Evolutionary conservation across 805 yeast species (phyloP), one percentile per base, ranked within the genome.

Genomic region (Wickerhamomyces alni): DNA sequence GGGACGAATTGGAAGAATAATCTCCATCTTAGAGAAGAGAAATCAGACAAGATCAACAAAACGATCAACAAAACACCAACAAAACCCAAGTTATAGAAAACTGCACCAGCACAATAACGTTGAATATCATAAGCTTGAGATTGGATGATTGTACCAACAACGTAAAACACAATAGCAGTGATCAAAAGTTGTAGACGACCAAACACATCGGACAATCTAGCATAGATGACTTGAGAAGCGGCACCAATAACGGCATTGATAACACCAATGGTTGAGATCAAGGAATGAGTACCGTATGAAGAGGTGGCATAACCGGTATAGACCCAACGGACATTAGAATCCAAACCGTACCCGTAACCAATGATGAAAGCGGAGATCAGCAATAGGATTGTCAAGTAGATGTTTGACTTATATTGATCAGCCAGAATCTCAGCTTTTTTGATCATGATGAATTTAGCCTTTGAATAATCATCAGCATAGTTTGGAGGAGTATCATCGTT

Each of bases 1-100:
- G 89, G 87, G 28, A 79, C 63, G 47, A 80, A 77, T 27, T 82
- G 75, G 48, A 69, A 73, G 34, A 75, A 66, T 49, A 83, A 68
- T 66, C 93, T 76, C 83, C 87, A 80, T 56, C 75, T 80, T 52
- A 83, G 66, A 44, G 72, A 67, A 8, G 89, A 80, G 52, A 76
- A 68, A 59, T 84, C 94, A 2, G 86, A 79, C 43, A 77, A 57
- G 32, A 82, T 65, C 29, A 83, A 62, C 48, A 77, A 70, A 27
- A 81, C 56, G 36, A 79, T 59, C 38, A 83, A 63, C 29, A 76
- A 64, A 17, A 77, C 67, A 44, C 89, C 87, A 24, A 82, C 74
- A 57, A 76, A 82, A 10, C 94, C 82, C 38, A 59, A 44, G 42
- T 59, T 61, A 50, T 70, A 72, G 30, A 74, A 58, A 15, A 81